Base-by-base conservation (phyloP, 2,329 filamentous ascomycete genomes). In the Monosporascus sp. region DNA sequence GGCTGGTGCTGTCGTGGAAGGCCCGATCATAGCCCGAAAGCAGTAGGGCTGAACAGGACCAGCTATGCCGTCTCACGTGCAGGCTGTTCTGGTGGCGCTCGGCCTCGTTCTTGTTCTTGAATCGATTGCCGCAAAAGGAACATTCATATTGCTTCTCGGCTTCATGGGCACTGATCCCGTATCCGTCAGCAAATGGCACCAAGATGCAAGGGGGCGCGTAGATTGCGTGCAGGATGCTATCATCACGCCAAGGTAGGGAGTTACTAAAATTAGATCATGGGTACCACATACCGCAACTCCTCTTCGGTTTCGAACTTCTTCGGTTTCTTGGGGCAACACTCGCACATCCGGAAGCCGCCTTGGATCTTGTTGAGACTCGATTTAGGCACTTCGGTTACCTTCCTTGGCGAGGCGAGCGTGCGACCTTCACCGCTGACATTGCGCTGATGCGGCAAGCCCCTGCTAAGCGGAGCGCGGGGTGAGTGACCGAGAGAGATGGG, bases 51-150 rank as follows among this genome's bases (percentile, higher is more conserved):
- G 91, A 92, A 70, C 94, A 99, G 11, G 93, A 97, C 94, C 94
- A 99, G 48, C 92, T 97, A 72, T 97, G 91, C 24, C 88, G 86
- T 37, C 93, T 85, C 8, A 97, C 81, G 70, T 97, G 93, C 11
- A 97, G 82, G 15, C 92, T 96, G 65, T 97, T 97, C 66, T 96
- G 92, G 68, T 97, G 93, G 35, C 94, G 84, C 70, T 97, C 93
- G 2, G 92, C 92, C 73, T 97, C 94, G 64, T 97, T 97, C 74
- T 97, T 97, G 75, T 97, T 97, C 73, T 97, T 97, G 77, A 97
- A 97, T 11, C 93, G 85, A 68, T 97, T 97, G 43, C 88, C 88
- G 70, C 93, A 97, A 68, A 90, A 97, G 27, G 84, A 81, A 70
- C 93, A 97, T 57, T 89, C 89, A 70, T 97, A 97, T 71, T 97